Base-by-base conservation (phyloP, 345 rosid genomes). In the Viola odorata region DNA sequence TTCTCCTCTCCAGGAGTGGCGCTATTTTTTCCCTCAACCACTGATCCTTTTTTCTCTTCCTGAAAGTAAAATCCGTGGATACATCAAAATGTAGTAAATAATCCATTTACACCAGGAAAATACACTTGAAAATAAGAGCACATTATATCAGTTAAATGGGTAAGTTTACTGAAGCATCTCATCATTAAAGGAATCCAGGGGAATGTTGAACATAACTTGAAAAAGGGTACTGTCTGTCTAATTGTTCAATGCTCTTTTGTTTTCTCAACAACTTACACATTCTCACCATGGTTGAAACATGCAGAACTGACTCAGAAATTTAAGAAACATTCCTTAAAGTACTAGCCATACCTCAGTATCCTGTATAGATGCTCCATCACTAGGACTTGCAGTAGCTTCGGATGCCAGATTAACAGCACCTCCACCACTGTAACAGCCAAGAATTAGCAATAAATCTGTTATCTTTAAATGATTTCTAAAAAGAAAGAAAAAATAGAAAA, bases 1-100 rank as follows among this genome's bases (percentile, higher is more conserved):
- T 85, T 90, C 81, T 86, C 99, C 65, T 88, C 91, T 47, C 58
- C 50, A 40, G 84, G 79, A 64, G 84, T 66, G 60, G 64, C 71
- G 74, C 75, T 81, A 68, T 60, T 68, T 74, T 87, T 81, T 63
- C 84, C 88, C 54, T 81, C 82, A 59, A 60, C 77, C 3, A 64
- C 72, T 48, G 54, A 67, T 49, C 82, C 94, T 68, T 76, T 87
- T 78, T 42, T 42, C 11, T 42, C 45, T 42, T 42, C 11, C 45
- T 42, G 45, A 42, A 6, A 11, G 8, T 42, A 23, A 23, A 23
- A 23, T 23, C 32, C 32, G 32, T 23, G 32, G 32, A 23, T 23
- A 23, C 32, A 23, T 23, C 32, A 23, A 23, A 23, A 23, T 23
- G 32, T 23, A 23, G 1, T 23, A 23, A 1, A 23, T 23, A 23